A percentile compares a stretch with the other conserved stretches of the same genome.
phyloP scores from a whole-genome alignment of 2,329 filamentous ascomycete species.

The Sclerotinia subarctica region DNA sequence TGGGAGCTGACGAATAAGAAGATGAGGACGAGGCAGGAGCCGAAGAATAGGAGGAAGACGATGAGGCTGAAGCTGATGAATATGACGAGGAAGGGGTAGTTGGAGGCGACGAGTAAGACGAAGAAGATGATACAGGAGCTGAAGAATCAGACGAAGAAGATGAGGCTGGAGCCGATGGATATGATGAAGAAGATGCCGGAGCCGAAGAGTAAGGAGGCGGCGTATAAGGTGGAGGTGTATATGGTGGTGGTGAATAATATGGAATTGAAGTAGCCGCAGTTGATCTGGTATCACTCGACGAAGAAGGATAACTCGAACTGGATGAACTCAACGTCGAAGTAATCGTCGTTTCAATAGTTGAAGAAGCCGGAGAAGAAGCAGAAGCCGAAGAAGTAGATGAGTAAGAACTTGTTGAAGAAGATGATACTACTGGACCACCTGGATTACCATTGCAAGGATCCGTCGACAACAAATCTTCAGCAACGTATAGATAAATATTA shows the following conservation, averaged over 20 bases:
- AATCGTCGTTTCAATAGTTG: not conserved
- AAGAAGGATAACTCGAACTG: not conserved
- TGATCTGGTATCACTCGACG: not conserved
- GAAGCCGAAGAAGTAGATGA: conserved; percentile 10
- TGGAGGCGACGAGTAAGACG: not conserved
- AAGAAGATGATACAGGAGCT: not conserved
- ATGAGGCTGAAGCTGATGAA: not conserved
- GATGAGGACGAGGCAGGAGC: too few relatives aligned
- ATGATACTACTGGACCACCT: conserved; percentile 1
- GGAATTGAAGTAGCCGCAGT: not conserved
- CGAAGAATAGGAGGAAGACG: not conserved
- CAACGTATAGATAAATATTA: conserved; percentile 43
- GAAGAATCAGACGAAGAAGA: not conserved
- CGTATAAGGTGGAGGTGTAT: not conserved
- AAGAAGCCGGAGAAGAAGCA: conserved; percentile 17
- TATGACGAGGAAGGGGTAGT: not conserved
- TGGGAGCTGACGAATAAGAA: not conserved
- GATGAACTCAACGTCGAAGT: not conserved
- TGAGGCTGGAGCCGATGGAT: too few relatives aligned
- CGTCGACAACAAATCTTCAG: conserved; percentile 48
- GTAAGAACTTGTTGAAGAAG: conserved; percentile 20
- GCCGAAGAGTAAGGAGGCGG: not conserved
- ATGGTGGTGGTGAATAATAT: not conserved
- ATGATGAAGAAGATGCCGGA: not conserved
- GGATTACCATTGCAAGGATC: conserved; percentile 44